phyloP scores from a whole-genome alignment of 176 grass and related monocot species.

The Juncus effusus region DNA sequence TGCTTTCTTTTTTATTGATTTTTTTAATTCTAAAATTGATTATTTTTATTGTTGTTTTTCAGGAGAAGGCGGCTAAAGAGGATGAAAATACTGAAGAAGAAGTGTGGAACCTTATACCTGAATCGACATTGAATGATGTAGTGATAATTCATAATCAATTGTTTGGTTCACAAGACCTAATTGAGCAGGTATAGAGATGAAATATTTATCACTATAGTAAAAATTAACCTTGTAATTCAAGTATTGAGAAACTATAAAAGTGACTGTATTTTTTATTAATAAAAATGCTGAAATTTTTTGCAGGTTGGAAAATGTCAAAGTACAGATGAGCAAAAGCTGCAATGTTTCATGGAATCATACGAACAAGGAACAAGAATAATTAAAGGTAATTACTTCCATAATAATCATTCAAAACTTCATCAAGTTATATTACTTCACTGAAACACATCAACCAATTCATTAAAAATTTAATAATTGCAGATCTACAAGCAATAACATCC shows the following conservation, averaged over 20 bases:
- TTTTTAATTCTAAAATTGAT: constrained; percentile 16
- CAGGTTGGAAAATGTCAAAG: constrained; percentile 47
- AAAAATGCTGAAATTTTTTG: neutral
- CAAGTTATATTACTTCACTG: constrained; percentile 24
- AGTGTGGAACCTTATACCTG: constrained; percentile 62
- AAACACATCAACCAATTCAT: constrained; percentile 18
- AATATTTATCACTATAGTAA: neutral
- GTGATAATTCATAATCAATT: constrained; percentile 64
- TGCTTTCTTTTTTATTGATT: neutral
- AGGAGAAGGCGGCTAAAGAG: constrained; percentile 43
- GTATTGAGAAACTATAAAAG: neutral
- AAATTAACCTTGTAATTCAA: neutral
- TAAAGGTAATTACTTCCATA: constrained; percentile 43
- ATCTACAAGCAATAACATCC: constrained; percentile 47
- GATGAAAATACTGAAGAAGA: constrained; percentile 40
- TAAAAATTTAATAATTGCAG: constrained; percentile 38
- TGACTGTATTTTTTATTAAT: too few relatives aligned
- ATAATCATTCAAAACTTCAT: neutral
- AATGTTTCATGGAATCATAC: constrained; percentile 75
- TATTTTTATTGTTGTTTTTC: constrained; percentile 30
- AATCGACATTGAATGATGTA: constrained; percentile 56
- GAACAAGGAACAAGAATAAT: constrained; percentile 65
- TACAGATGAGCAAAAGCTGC: constrained; percentile 57
- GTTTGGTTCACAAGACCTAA: constrained; percentile 70
- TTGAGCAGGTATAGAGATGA: constrained; percentile 52